phyloP scores from a whole-genome alignment of 345 rosid genomes.

The Aegle marmelos region DNA sequence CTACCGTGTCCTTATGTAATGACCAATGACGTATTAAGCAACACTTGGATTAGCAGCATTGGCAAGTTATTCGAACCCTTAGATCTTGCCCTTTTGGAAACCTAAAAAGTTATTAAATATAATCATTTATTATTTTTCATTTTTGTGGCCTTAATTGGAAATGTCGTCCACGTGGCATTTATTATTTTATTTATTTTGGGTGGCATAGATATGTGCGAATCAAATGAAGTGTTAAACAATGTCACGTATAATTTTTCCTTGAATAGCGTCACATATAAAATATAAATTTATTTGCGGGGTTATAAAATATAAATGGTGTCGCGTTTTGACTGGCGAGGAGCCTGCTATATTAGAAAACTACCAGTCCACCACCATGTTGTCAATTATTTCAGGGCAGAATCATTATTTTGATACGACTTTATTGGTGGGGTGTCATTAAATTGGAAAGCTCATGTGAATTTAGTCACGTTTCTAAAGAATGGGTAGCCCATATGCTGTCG shows the following conservation, averaged over 20 bases:
- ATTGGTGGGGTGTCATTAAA: background rate
- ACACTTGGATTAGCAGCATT: background rate
- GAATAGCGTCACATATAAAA: too few relatives aligned
- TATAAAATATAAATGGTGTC: too few relatives aligned
- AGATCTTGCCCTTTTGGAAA: background rate
- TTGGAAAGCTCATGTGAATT: background rate
- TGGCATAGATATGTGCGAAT: background rate
- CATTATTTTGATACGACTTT: background rate
- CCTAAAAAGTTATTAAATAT: background rate
- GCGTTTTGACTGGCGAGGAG: too few relatives aligned
- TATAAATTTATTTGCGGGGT: too few relatives aligned
- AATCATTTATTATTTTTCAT: background rate
- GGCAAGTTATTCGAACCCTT: background rate
- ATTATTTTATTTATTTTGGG: too few relatives aligned
- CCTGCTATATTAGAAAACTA: too few relatives aligned
- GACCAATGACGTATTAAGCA: background rate
- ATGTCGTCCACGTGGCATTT: too few relatives aligned
- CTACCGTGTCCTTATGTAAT: too few relatives aligned
- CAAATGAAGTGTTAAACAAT: too few relatives aligned
- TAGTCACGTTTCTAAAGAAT: slow-evolving; percentile 14
- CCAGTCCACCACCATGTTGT: background rate
- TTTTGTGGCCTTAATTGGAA: too few relatives aligned
- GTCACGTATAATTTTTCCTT: too few relatives aligned
- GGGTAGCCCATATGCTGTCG: slow-evolving; percentile 1
- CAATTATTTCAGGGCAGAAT: slow-evolving; percentile 12